Evolutionary conservation across 2,329 filamentous ascomycete genomes (phyloP).

Genomic region (Diaporthe humulicola): DNA sequence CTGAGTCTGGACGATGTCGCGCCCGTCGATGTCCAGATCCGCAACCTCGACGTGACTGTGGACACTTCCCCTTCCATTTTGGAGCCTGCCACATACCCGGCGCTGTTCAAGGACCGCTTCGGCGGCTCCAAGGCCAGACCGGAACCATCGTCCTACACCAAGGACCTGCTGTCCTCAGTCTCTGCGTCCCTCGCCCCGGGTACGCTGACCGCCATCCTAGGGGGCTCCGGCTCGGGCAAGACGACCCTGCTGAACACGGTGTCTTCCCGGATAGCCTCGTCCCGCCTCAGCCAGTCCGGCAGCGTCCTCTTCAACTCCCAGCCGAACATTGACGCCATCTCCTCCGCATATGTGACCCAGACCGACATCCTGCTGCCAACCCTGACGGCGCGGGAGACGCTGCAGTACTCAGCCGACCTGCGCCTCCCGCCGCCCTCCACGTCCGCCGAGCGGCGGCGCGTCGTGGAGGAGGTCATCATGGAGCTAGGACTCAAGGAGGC

Average conservation of each 20-base stretch:
- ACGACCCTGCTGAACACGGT: slow-evolving; percentile 79
- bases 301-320: slow-evolving; percentile 72
- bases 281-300: slow-evolving; percentile 65
- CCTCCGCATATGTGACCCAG: slow-evolving; percentile 77
- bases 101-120: slow-evolving; percentile 50
- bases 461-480: slow-evolving; percentile 83
- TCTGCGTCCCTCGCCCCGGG: slow-evolving; percentile 74
- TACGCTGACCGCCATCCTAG: slow-evolving; percentile 81
- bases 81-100: slow-evolving; percentile 61
- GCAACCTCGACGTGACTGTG: slow-evolving; percentile 67
- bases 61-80: slow-evolving; percentile 69
- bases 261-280: slow-evolving; percentile 75
- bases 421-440: slow-evolving; percentile 75
- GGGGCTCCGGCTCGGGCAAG: slow-evolving; percentile 81
- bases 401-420: slow-evolving; percentile 80
- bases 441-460: slow-evolving; percentile 67
- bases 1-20: slow-evolving; percentile 67
- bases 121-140: slow-evolving; percentile 47
- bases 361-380: slow-evolving; percentile 81
- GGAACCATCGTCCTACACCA: slow-evolving; percentile 52
- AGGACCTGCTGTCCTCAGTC: slow-evolving; percentile 72
- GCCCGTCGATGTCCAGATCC: slow-evolving; percentile 66
- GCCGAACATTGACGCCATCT: slow-evolving; percentile 64
- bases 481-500: slow-evolving; percentile 84
- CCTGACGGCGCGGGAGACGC: slow-evolving; percentile 81